phyloP scores from a whole-genome alignment of 73 alveolate genomes.

The Blepharisma japonicum region DNA sequence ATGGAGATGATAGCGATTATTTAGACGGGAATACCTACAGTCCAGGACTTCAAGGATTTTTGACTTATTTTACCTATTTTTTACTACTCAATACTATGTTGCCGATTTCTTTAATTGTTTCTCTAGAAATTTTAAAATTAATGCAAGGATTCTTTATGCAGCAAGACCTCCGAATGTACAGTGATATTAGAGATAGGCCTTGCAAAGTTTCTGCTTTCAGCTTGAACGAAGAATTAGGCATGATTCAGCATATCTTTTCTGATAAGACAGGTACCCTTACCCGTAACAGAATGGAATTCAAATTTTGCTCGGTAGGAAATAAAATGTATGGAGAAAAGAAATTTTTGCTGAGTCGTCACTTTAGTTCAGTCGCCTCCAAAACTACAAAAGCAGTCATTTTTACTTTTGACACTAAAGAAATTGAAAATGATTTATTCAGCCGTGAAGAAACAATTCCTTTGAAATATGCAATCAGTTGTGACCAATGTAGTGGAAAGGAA shows the following conservation, averaged over 20 bases:
- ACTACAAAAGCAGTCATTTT: background rate
- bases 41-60: slow-evolving; percentile 50
- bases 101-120: slow-evolving; percentile 91
- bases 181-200: slow-evolving; percentile 65
- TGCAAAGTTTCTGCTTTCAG: slow-evolving; percentile 56
- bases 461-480: slow-evolving; percentile 39
- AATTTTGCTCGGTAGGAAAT: slow-evolving; percentile 9
- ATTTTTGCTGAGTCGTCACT: no score
- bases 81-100: slow-evolving; percentile 91
- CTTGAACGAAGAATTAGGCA: slow-evolving; percentile 55
- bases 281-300: slow-evolving; percentile 32
- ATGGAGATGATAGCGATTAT: slow-evolving; percentile 37
- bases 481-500: slow-evolving; percentile 30
- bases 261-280: slow-evolving; percentile 35
- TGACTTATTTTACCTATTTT: slow-evolving; percentile 91
- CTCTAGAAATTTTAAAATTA: slow-evolving; percentile 92
- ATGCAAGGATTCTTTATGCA: slow-evolving; percentile 80
- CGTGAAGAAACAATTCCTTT: slow-evolving; percentile 60
- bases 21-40: background rate
- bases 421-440: slow-evolving; percentile 74
- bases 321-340: slow-evolving; percentile 25
- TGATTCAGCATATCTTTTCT: slow-evolving; percentile 45
- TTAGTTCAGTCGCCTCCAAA: no score
- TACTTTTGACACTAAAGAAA: slow-evolving; percentile 67
- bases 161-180: slow-evolving; percentile 74